Evolutionary conservation across 2,329 filamentous ascomycete species (phyloP).

Genomic region (Fusarium miscanthi): DNA sequence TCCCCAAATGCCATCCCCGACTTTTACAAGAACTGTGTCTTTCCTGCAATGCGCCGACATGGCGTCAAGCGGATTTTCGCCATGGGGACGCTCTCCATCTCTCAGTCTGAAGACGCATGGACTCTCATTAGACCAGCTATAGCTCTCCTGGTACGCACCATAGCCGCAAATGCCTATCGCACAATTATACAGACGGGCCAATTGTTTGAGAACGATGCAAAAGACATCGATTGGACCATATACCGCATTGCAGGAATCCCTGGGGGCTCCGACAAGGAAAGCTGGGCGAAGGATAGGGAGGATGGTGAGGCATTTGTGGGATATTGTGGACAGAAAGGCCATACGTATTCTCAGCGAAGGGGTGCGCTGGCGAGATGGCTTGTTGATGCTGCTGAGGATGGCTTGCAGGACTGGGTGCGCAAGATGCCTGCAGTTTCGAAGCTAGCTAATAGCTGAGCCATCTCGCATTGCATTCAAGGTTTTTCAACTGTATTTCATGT

Average conservation of each 20-base stretch:
- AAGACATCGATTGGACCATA: constrained; percentile 47
- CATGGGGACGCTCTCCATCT: constrained; percentile 49
- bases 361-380: constrained; percentile 44
- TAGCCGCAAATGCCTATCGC: constrained; percentile 25
- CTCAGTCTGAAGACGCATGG: constrained; percentile 41
- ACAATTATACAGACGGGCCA: constrained; percentile 35
- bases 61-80: constrained; percentile 46
- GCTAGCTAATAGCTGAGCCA: neutral
- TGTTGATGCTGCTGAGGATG: constrained; percentile 35
- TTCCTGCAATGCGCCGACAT: constrained; percentile 18
- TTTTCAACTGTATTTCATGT: neutral
- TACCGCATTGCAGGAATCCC: constrained; percentile 45
- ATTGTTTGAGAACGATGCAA: constrained; percentile 36
- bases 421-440: neutral
- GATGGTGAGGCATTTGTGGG: constrained; percentile 38
- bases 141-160: constrained; percentile 17
- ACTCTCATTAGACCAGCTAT: constrained; percentile 20
- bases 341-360: constrained; percentile 28
- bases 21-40: constrained; percentile 7
- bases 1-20: neutral
- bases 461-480: accelerated
- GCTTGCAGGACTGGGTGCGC: neutral
- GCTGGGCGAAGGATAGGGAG: constrained; percentile 45
- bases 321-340: constrained; percentile 31
- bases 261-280: constrained; percentile 41